Evolutionary conservation across 2,329 filamentous ascomycete genomes (phyloP), one percentile per base, ranked within the genome.

Genomic region (Fusarium concolor): DNA sequence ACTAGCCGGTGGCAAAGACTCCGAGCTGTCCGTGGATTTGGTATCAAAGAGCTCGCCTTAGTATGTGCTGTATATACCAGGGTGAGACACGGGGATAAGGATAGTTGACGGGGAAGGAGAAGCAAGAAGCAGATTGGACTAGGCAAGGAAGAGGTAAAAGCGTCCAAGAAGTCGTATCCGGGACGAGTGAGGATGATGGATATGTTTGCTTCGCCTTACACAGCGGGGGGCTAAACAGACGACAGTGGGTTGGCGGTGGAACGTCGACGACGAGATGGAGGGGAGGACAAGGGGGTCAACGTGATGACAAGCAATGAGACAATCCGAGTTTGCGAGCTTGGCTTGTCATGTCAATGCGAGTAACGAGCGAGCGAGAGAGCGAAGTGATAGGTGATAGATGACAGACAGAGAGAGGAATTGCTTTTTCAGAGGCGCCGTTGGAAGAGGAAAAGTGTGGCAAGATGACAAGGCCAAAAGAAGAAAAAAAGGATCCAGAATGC

Each of bases 181-280:
- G 57, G 51, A 67, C 59, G 41, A 65, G 57, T 53, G 62, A 66
- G 56, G 67, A 64, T 54, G 61, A 70, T 63, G 62, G 60, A 63
- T 60, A 68, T 74, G 71, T 74, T 74, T 74, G 71, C 71, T 71
- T 73, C 52, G 70, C 66, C 71, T 74, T 74, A 67, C 71, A 74
- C 70, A 70, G 37, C 65, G 60, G 61, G 60, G 62, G 62, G 52
- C 70, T 57, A 68, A 68, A 62, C 62, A 73, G 71, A 71, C 68
- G 70, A 65, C 71, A 66, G 62, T 68, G 68, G 69, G 67, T 62
- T 73, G 50, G 56, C 55, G 63, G 71, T 74, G 71, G 61, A 74
- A 74, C 71, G 60, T 56, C 28, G 49, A 59, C 41, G 55, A 65
- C 46, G 46, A 68, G 67, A 63, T 65, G 70, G 65, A 74, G 68